Evolutionary conservation across 2,329 filamentous ascomycete species (phyloP).

Genomic region (Hymenoscyphus albidus): DNA sequence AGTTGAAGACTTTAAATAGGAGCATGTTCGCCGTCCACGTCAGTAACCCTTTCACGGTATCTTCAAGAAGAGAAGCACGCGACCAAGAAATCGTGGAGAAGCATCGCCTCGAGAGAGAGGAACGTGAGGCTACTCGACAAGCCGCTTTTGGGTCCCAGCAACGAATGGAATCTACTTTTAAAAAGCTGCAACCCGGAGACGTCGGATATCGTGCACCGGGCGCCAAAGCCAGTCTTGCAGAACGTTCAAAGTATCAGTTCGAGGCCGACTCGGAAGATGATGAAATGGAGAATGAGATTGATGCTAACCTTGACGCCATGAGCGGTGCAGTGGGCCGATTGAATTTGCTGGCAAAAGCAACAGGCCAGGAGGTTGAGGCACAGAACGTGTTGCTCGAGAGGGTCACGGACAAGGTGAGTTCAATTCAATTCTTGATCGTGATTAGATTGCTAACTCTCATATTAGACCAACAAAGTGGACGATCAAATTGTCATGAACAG

Average conservation of each 20-base stretch:
- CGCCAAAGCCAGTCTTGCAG: constrained; percentile 45
- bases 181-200: constrained; percentile 38
- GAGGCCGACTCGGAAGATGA: constrained; percentile 49
- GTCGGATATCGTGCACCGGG: constrained; percentile 28
- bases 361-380: constrained; percentile 68
- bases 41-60: constrained; percentile 71
- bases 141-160: constrained; percentile 50
- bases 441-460: constrained; percentile 30
- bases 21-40: constrained; percentile 89
- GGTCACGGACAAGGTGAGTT: constrained; percentile 70
- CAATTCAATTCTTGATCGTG: constrained; percentile 8
- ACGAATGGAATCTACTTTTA: constrained; percentile 51
- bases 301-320: constrained; percentile 59
- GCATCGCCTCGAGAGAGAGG: constrained; percentile 61
- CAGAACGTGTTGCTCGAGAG: constrained; percentile 76
- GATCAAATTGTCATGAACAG: constrained; percentile 78
- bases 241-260: constrained; percentile 71
- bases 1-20: constrained; percentile 79
- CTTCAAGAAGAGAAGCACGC: constrained; percentile 57
- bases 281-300: constrained; percentile 66
- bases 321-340: constrained; percentile 62
- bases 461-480: constrained; percentile 75
- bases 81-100: constrained; percentile 68
- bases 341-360: constrained; percentile 69
- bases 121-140: constrained; percentile 59